A percentile compares a stretch with the other conserved stretches of the same genome.
Evolutionary conservation across 2,329 filamentous ascomycete species (phyloP).

Genomic region (Fonsecaea erecta): DNA sequence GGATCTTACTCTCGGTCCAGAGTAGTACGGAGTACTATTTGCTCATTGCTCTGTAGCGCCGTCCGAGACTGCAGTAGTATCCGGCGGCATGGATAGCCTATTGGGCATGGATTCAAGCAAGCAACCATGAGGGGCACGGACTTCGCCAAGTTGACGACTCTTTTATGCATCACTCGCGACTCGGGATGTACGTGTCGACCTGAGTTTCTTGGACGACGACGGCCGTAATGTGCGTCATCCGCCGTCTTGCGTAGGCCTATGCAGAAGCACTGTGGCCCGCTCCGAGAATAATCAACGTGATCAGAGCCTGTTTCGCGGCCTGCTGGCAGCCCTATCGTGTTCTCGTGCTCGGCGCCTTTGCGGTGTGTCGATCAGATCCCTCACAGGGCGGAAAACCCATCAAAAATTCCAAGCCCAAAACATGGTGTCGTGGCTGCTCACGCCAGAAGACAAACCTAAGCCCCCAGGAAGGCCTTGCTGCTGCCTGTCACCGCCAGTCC

Average conservation of each 20-base stretch:
- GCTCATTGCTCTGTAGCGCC: not conserved
- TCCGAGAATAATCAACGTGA: not conserved
- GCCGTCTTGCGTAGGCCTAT: slow-evolving; percentile 3
- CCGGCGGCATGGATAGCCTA: not conserved
- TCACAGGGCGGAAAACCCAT: slow-evolving; percentile 2
- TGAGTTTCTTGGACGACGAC: not conserved
- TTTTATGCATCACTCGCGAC: not conserved
- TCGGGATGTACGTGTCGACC: not conserved
- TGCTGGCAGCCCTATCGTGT: not conserved
- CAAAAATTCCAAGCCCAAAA: slow-evolving; percentile 12
- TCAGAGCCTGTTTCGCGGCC: not conserved
- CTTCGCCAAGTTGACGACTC: not conserved
- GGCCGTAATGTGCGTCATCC: slow-evolving; percentile 10
- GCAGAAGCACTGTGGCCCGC: not conserved
- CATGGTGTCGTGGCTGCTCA: not conserved
- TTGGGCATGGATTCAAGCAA: not conserved
- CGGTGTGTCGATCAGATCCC: not conserved
- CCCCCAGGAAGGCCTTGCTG: slow-evolving; percentile 4
- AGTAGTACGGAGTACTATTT: slow-evolving; percentile 2
- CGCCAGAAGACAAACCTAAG: slow-evolving; percentile 4
- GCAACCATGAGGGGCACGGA: not conserved
- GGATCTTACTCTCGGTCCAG: slow-evolving; percentile 15
- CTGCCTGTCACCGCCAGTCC: slow-evolving; percentile 15
- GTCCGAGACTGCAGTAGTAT: not conserved
- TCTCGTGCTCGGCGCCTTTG: slow-evolving; percentile 4